These are phyloP conservation scores for Geotrichum armillariae DNA, from an alignment of 1,139 yeast genomes.

Conservation along the genomic window DNA sequence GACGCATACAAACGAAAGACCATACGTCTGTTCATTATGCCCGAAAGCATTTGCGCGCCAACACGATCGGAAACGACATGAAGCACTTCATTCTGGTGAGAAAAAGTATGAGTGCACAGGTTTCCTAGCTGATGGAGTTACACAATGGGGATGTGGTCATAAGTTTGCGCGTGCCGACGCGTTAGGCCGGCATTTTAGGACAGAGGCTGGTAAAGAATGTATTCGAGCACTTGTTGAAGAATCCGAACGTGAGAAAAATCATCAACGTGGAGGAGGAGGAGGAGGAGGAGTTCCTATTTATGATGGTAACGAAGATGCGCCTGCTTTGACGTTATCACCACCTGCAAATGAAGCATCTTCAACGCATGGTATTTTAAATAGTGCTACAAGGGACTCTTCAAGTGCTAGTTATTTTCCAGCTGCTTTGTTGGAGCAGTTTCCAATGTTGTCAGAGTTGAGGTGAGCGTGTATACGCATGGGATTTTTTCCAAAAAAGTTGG, in stretches of 20 bases:
- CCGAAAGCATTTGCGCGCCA: constrained; percentile 95
- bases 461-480: no score
- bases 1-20: constrained; percentile 93
- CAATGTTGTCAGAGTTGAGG: constrained; percentile 13
- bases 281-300: constrained; percentile 20
- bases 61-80: constrained; percentile 92
- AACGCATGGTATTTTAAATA: neutral
- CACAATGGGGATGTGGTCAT: constrained; percentile 88
- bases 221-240: constrained; percentile 73
- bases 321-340: constrained; percentile 29
- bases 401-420: constrained; percentile 8
- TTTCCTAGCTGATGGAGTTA: constrained; percentile 55
- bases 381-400: neutral
- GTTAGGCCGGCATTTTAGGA: constrained; percentile 85
- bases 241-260: constrained; percentile 47
- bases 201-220: constrained; percentile 89
- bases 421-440: constrained; percentile 16
- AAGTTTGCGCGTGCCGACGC: constrained; percentile 97
- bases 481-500: no score
- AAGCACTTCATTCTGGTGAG: constrained; percentile 88
- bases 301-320: constrained; percentile 28
- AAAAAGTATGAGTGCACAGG: constrained; percentile 87
- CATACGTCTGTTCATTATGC: constrained; percentile 81
- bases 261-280: neutral
- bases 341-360: constrained; percentile 28